phyloP scores from a whole-genome alignment of 73 alveolate species.

The Tetrahymena borealis region DNA sequence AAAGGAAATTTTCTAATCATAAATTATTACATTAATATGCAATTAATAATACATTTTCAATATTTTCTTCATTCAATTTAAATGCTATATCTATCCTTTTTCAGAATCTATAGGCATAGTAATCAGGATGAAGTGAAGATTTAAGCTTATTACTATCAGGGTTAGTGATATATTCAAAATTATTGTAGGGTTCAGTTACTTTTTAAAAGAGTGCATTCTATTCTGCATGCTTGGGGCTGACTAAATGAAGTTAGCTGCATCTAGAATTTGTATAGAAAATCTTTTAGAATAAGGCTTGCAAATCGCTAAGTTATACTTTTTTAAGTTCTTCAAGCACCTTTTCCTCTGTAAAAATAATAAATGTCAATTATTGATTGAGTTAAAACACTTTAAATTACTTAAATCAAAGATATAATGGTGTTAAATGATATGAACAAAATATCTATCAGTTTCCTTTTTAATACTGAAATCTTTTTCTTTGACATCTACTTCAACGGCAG shows the following conservation, averaged over 20 bases:
- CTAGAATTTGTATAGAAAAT: not conserved
- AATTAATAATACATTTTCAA: too few relatives aligned
- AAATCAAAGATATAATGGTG: not conserved
- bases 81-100: too few relatives aligned
- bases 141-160: not conserved
- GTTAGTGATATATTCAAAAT: not conserved
- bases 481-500: not conserved
- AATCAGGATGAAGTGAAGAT: not conserved
- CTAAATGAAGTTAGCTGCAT: not conserved
- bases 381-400: not conserved
- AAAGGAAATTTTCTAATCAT: too few relatives aligned
- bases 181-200: not conserved
- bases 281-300: not conserved
- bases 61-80: too few relatives aligned
- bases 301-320: not conserved
- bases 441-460: not conserved
- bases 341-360: not conserved
- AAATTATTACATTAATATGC: too few relatives aligned
- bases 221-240: not conserved
- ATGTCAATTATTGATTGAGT: not conserved
- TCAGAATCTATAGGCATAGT: not conserved
- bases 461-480: not conserved
- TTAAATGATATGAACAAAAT: not conserved
- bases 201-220: not conserved
- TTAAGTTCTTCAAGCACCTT: not conserved